Evolutionary conservation across 1,284 basidiomycete species (phyloP), one percentile per base, ranked within the genome.

Genomic region (Trichosporon asahii): DNA sequence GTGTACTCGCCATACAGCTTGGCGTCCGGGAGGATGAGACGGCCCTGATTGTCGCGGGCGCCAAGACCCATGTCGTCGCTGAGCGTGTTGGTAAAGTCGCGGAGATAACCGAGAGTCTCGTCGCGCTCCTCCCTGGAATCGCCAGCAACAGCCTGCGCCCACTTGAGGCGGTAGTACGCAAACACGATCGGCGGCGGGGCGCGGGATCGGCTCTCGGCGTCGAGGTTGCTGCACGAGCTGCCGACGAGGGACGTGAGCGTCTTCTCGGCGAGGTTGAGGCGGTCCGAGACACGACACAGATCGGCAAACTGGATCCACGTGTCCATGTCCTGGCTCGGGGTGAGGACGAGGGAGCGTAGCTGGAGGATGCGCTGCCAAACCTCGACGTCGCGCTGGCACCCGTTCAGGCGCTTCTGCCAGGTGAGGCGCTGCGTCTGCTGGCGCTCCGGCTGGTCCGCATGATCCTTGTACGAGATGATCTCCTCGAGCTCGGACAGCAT

Each of bases 401-500:
- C 97, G 85, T 94, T 91, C 55, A 99, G 84, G 71, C 93, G 76
- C 81, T 93, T 95, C 89, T 95, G 93, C 95, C 95, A 98, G 0
- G 95, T 97, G 83, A 90, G 91, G 66, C 92, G 88, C 86, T 95
- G 94, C 5, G 88, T 89, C 70, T 86, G 87, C 78, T 94, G 94
- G 35, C 95, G 89, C 74, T 97, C 94, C 1, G 94, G 92, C 77
- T 98, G 95, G 82, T 99, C 95, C 21, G 91, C 91, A 78, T 90
- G 89, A 82, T 95, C 91, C 85, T 99, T 99, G 86, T 97, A 99
- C 40, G 90, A 86, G 72, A 99, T 95, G 75, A 99, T 98, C 81
- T 99, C 97, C 80, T 99, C 97, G 8, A 99, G 87, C 81, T 99
- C 97, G 0, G 96, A 95, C 21, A 99, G 87, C 94, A 98, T 98